Base-by-base conservation (phyloP, 2,329 filamentous ascomycete species). In the Drechmeria coniospora region DNA sequence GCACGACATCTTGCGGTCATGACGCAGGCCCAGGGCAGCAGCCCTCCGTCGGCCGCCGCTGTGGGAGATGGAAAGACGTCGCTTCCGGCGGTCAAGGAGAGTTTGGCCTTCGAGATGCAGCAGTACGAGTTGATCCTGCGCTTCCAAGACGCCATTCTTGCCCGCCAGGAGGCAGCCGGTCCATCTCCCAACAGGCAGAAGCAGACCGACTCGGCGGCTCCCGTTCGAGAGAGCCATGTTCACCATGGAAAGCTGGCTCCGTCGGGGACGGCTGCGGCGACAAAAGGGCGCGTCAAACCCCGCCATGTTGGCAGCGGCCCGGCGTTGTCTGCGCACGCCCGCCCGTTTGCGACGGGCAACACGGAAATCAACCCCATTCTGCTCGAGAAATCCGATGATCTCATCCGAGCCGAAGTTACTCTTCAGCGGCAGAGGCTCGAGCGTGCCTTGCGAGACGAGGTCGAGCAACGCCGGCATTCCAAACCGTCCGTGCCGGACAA, bases 401-500 rank as follows among this genome's bases (percentile, higher is more conserved):
- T 92, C 40, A 73, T 90, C 47, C 79, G 74, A 56, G 82, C 83
- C 45, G 83, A 92, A 54, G 60, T 82, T 35, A 72, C 79, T 47
- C 55, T 87, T 36, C 81, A 83, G 53, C 74, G 87, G 36, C 74
- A 86, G 53, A 72, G 79, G 37, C 61, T 94, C 43, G 90, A 95
- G 54, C 73, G 75, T 38, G 58, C 64, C 20, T 54, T 95, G 41
- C 75, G 71, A 50, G 79, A 92, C 29, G 79, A 92, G 51, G 56
- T 79, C 40, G 79, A 87, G 33, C 68, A 79, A 39, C 60, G 59
- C 33, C 61, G 57, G 30, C 46, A 51, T 33, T 45, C 53, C 17
- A 53, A 56, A 33, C 62, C 60, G 46, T 47, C 52, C 16, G 60
- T 61, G 37, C 50, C 54, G 28, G 68, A 73, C 9, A 21, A 11